Evolutionary conservation across 768 basidiomycete species (phyloP).

Genomic region (Macrolepiota albuminosa): DNA sequence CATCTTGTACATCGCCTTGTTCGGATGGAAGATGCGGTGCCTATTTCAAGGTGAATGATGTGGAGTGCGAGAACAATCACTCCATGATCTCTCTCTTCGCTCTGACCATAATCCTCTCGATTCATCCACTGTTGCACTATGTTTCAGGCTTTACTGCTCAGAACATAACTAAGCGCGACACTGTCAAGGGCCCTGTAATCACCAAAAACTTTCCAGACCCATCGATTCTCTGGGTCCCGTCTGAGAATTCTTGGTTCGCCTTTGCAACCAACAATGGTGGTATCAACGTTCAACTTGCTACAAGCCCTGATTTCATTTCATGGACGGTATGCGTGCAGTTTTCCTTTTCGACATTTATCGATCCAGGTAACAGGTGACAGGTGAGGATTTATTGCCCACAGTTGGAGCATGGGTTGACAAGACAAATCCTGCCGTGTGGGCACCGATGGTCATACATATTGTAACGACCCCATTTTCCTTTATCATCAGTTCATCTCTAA

Average conservation of each 20-base stretch:
- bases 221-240: conserved; percentile 10
- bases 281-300: conserved; percentile 10
- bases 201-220: conserved; percentile 11
- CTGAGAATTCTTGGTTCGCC: conserved; percentile 12
- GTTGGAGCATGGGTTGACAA: conserved; percentile 13
- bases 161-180: conserved; percentile 11
- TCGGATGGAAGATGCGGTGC: not conserved
- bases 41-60: not conserved
- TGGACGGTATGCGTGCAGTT: conserved; percentile 5
- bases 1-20: not conserved
- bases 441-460: conserved; percentile 13
- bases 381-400: conserved; percentile 6
- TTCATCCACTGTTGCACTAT: not conserved
- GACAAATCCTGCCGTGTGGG: conserved; percentile 10
- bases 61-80: not conserved
- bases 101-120: not conserved
- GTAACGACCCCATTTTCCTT: not conserved
- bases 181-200: conserved; percentile 10
- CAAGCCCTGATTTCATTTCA: conserved; percentile 7
- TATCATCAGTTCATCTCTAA: not conserved
- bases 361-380: conserved; percentile 2
- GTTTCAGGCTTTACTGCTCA: conserved; percentile 3
- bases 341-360: not conserved
- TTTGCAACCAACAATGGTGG: conserved; percentile 11
- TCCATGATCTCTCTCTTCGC: not conserved